These are phyloP conservation scores for Ganoderma multipileum DNA, from an alignment of 1,284 basidiomycete genomes.

Conservation along the genomic window DNA sequence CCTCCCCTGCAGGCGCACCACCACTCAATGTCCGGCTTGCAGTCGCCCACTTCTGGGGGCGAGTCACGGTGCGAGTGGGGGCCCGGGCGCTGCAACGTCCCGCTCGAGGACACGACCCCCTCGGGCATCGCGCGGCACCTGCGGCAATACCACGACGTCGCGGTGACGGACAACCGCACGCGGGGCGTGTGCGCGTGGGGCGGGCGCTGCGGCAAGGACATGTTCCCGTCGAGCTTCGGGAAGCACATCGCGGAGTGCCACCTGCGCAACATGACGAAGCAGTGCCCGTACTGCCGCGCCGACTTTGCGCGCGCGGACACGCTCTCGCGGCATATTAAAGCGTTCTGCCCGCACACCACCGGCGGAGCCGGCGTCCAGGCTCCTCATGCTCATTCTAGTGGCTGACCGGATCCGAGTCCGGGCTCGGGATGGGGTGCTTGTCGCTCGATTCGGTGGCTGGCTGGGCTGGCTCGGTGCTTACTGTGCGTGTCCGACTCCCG, in stretches of 20 bases:
- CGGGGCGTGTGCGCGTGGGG: slow-evolving; percentile 30
- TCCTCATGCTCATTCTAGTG: slow-evolving; percentile 5
- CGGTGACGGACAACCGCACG: slow-evolving; percentile 28
- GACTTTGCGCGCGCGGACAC: slow-evolving; percentile 34
- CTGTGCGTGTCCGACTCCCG: slow-evolving; percentile 12
- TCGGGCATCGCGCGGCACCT: slow-evolving; percentile 34
- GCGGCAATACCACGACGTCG: slow-evolving; percentile 29
- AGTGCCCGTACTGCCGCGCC: slow-evolving; percentile 32
- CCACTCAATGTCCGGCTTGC: not conserved
- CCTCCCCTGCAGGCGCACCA: not conserved
- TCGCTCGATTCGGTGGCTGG: not conserved
- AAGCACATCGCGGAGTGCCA: slow-evolving; percentile 37
- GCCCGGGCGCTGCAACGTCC: slow-evolving; percentile 15
- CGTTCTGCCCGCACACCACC: slow-evolving; percentile 28
- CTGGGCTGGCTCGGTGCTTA: slow-evolving; percentile 13
- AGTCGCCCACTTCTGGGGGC: not conserved
- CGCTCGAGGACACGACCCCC: slow-evolving; percentile 29
- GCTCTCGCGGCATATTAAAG: slow-evolving; percentile 34
- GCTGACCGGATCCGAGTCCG: not conserved
- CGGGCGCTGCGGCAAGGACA: slow-evolving; percentile 30
- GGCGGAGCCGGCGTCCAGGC: not conserved
- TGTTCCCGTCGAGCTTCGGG: slow-evolving; percentile 34
- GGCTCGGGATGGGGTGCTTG: too few relatives aligned
- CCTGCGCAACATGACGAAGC: slow-evolving; percentile 31
- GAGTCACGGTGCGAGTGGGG: slow-evolving; percentile 27